These are phyloP conservation scores for Malus asiatica DNA, from an alignment of 306 rosid genomes.

Conservation along the genomic window DNA sequence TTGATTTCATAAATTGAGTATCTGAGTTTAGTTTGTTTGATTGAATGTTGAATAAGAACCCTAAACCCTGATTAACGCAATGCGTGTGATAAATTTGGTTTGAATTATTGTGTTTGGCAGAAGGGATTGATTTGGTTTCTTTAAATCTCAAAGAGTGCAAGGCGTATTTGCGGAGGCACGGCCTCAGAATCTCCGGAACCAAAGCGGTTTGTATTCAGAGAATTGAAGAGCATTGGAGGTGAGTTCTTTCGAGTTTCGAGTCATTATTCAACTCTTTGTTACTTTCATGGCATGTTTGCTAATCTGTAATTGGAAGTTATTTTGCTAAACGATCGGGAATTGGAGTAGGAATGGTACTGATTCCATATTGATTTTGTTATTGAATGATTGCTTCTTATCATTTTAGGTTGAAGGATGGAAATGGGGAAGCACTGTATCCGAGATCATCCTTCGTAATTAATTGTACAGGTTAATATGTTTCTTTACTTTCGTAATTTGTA, in stretches of 20 bases:
- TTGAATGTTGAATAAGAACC: not conserved
- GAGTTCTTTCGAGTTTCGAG: not conserved
- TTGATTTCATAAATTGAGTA: not conserved
- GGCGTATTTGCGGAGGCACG: slow-evolving; percentile 53
- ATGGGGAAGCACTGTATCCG: slow-evolving; percentile 51
- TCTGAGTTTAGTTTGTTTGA: not conserved
- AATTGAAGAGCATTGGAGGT: slow-evolving; percentile 68
- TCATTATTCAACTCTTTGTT: not conserved
- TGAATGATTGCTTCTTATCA: not conserved
- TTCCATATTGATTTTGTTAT: not conserved
- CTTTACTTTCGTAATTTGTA: not conserved
- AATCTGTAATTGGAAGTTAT: no score
- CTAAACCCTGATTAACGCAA: not conserved
- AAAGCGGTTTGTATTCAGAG: slow-evolving; percentile 53
- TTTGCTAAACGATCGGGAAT: no score
- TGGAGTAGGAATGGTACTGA: no score
- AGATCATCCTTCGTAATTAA: slow-evolving; percentile 54
- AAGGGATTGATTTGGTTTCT: slow-evolving; percentile 32
- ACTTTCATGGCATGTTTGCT: no score
- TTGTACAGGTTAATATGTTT: slow-evolving; percentile 50
- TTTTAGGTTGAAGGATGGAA: slow-evolving; percentile 53
- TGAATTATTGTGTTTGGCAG: slow-evolving; percentile 21
- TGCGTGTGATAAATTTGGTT: not conserved
- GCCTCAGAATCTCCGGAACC: slow-evolving; percentile 56
- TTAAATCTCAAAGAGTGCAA: slow-evolving; percentile 56